Conservation (phyloP, 768 basidiomycete species). For the Mycena crocata region DNA sequence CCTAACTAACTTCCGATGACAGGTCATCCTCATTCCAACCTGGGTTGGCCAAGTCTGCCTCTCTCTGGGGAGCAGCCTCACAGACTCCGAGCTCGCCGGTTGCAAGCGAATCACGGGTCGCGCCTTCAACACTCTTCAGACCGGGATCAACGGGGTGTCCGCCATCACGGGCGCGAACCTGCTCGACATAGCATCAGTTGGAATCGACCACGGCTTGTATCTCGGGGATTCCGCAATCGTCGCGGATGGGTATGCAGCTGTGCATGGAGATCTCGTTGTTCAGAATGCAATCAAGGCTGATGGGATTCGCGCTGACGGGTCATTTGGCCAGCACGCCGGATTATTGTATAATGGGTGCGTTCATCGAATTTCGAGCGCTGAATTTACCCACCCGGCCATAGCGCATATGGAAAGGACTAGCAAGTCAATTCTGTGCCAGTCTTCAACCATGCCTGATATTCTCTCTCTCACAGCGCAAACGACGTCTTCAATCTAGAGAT, state of each 20-base stretch:
- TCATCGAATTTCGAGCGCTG: too few relatives aligned
- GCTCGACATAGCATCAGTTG: constrained; percentile 60
- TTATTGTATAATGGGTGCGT: constrained; percentile 61
- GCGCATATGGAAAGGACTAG: constrained; percentile 35
- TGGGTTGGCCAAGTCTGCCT: constrained; percentile 62
- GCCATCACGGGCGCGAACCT: constrained; percentile 66
- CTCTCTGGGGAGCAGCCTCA: constrained; percentile 52
- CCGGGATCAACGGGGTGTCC: constrained; percentile 51
- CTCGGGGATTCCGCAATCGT: constrained; percentile 44
- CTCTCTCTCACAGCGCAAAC: constrained; percentile 46
- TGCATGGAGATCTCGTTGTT: constrained; percentile 56
- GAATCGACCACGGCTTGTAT: constrained; percentile 50
- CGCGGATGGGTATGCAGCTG: constrained; percentile 46
- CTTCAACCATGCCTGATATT: neutral
- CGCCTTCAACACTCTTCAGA: constrained; percentile 52
- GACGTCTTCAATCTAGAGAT: constrained; percentile 62
- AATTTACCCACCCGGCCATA: too few relatives aligned
- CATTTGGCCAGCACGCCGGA: constrained; percentile 52
- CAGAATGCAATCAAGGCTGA: constrained; percentile 52
- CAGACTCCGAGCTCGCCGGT: constrained; percentile 44
- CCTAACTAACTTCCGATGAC: too few relatives aligned
- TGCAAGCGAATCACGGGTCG: constrained; percentile 57
- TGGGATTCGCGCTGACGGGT: constrained; percentile 52
- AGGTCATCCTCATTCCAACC: constrained; percentile 65
- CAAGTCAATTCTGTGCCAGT: too few relatives aligned